Percentiles rank a stretch among this genome's conserved stretches.
Evolutionary conservation across 192 early-diverging fungal genomes (phyloP).

Genomic region (Spizellomyces punctatus): DNA sequence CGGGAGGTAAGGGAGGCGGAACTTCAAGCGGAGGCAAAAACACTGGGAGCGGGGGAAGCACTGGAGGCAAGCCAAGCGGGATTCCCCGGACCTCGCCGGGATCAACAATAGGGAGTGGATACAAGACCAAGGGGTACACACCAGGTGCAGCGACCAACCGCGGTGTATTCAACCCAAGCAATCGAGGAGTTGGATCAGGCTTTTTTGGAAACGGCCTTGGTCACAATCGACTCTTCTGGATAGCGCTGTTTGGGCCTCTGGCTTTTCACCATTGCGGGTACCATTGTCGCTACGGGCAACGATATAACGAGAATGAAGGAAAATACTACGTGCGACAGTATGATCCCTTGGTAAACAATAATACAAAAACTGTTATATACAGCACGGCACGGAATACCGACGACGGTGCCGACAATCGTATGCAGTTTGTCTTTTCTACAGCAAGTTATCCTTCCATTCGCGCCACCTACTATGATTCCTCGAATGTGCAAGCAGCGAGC

Average conservation of each 20-base stretch:
- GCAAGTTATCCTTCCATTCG: not conserved
- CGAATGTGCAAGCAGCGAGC: not conserved
- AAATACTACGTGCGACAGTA: conserved; percentile 9
- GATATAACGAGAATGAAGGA: conserved; percentile 11
- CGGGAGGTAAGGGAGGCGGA: not conserved
- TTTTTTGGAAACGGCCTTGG: not conserved
- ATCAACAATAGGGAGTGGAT: not conserved
- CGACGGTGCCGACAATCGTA: conserved; percentile 11
- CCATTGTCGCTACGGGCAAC: conserved; percentile 4
- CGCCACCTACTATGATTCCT: conserved; percentile 4
- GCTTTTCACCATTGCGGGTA: conserved; percentile 9
- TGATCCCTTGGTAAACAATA: conserved; percentile 3
- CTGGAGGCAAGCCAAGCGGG: not conserved
- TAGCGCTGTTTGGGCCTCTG: not conserved
- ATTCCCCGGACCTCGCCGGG: not conserved
- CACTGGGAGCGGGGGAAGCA: not conserved
- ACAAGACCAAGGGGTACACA: not conserved
- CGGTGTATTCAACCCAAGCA: not conserved
- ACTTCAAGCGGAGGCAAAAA: no score
- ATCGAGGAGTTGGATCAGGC: not conserved
- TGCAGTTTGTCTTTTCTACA: conserved; percentile 15
- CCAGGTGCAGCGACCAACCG: not conserved
- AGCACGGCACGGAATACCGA: conserved; percentile 8
- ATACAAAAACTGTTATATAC: not conserved
- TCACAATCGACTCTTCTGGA: not conserved